A percentile compares a stretch with the other conserved stretches of the same genome.
These are phyloP conservation scores for Colletotrichum sansevieriae DNA, from an alignment of 2,329 filamentous ascomycete species.

Conservation along the genomic window DNA sequence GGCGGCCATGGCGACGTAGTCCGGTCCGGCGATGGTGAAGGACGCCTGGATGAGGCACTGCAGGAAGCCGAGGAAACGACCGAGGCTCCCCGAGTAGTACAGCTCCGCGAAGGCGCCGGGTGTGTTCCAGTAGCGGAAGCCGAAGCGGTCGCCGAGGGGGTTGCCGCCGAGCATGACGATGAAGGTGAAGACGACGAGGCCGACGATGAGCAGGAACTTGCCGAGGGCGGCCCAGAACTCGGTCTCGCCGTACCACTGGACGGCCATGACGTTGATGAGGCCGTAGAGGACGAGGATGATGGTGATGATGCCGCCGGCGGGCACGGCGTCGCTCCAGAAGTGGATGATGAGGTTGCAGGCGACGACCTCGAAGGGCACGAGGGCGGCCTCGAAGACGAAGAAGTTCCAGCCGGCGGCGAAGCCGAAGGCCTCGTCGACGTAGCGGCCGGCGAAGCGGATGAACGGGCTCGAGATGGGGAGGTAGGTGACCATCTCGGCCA, in stretches of 20 bases:
- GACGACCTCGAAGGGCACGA: conserved; percentile 77
- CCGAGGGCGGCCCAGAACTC: conserved; percentile 82
- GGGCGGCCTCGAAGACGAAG: conserved; percentile 76
- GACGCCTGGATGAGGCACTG: conserved; percentile 79
- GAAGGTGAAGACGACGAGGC: conserved; percentile 82
- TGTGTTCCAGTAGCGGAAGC: conserved; percentile 75
- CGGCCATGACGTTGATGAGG: conserved; percentile 77
- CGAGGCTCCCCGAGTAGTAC: conserved; percentile 73
- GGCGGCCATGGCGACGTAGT: conserved; percentile 68
- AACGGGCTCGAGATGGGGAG: conserved; percentile 83
- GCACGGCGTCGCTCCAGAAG: conserved; percentile 73
- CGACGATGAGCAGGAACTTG: conserved; percentile 79
- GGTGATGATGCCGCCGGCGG: conserved; percentile 71
- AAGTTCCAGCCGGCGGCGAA: conserved; percentile 82
- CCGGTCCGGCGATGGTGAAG: conserved; percentile 69
- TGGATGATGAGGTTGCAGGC: conserved; percentile 74
- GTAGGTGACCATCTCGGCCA: conserved; percentile 84
- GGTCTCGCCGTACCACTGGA: conserved; percentile 81
- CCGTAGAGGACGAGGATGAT: conserved; percentile 62
- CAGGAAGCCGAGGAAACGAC: conserved; percentile 82
- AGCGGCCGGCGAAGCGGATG: conserved; percentile 81
- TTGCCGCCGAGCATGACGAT: conserved; percentile 88
- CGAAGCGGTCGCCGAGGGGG: conserved; percentile 77
- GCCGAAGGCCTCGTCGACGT: conserved; percentile 81
- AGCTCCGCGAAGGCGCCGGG: conserved; percentile 79